Percentiles rank a stretch among this genome's conserved stretches.
Evolutionary conservation across 2,329 filamentous ascomycete species (phyloP).

Genomic region (Colletotrichum spaethianum): DNA sequence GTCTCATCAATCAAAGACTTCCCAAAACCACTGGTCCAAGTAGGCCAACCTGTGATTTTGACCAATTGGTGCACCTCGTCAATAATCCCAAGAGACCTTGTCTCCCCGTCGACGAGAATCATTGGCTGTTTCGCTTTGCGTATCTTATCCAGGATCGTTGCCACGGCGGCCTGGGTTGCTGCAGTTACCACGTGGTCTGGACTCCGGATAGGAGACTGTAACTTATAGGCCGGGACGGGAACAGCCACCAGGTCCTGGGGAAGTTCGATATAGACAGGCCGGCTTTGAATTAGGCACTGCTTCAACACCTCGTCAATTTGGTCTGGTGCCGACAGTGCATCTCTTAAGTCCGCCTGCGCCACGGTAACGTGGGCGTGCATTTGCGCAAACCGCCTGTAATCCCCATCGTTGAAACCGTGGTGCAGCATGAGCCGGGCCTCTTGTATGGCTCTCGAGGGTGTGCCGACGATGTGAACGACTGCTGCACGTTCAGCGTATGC

Average conservation of each 20-base stretch:
- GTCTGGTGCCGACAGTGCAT: conserved; percentile 60
- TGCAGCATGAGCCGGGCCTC: conserved; percentile 61
- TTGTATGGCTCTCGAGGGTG: conserved; percentile 60
- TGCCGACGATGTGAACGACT: conserved; percentile 72
- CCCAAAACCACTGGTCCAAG: conserved; percentile 17
- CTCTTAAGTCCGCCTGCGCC: conserved; percentile 61
- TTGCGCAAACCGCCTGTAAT: conserved; percentile 64
- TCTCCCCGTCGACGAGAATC: conserved; percentile 28
- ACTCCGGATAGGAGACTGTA: conserved; percentile 47
- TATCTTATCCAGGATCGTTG: conserved; percentile 56
- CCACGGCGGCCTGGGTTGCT: conserved; percentile 49
- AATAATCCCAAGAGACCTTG: background rate
- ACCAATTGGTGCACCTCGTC: conserved; percentile 23
- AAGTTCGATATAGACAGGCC: conserved; percentile 70
- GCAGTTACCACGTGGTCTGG: conserved; percentile 34
- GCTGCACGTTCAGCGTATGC: conserved; percentile 70
- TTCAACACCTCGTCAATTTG: conserved; percentile 66
- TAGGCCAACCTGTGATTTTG: conserved; percentile 21
- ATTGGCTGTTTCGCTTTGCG: conserved; percentile 44
- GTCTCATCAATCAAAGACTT: conserved; percentile 28
- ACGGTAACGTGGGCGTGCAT: conserved; percentile 65
- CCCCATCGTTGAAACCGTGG: conserved; percentile 67
- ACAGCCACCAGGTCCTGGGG: conserved; percentile 66
- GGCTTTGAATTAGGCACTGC: conserved; percentile 65
- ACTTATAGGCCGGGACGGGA: conserved; percentile 49